Percentiles rank a stretch among this genome's conserved stretches.
These are phyloP conservation scores for Tephrocybe sp. DNA, from an alignment of 768 basidiomycete species.

Conservation along the genomic window DNA sequence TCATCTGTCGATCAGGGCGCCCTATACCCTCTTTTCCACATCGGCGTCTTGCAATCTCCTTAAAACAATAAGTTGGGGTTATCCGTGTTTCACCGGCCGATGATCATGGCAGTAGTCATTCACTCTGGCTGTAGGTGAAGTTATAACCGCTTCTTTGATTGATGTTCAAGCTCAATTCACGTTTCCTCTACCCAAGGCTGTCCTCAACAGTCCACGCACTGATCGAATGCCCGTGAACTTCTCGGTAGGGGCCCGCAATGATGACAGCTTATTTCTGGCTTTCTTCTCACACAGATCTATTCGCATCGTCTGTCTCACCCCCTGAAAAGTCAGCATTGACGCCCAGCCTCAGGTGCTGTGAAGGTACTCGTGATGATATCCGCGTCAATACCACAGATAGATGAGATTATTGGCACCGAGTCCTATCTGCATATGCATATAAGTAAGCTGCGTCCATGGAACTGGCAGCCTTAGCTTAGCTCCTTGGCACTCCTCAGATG, in stretches of 20 bases:
- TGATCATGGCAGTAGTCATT: neutral
- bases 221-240: neutral
- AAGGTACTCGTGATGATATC: constrained; percentile 10
- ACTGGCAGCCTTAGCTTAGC: constrained; percentile 10
- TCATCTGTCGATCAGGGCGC: constrained; percentile 9
- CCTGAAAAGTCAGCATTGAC: constrained; percentile 10
- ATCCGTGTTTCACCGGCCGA: constrained; percentile 18
- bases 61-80: constrained; percentile 11
- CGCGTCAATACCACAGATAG: constrained; percentile 14
- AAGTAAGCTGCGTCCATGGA: neutral
- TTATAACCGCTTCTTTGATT: constrained; percentile 12
- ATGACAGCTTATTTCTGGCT: neutral
- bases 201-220: neutral
- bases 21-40: neutral
- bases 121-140: neutral
- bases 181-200: constrained; percentile 9
- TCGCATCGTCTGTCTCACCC: neutral
- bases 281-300: neutral
- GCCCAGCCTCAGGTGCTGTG: constrained; percentile 5
- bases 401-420: constrained; percentile 5
- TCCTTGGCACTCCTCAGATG: constrained; percentile 13
- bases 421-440: constrained; percentile 5
- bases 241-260: neutral
- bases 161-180: constrained; percentile 6
- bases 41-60: constrained; percentile 4